Conservation (phyloP, 495 filamentous ascomycete genomes). For the Neurospora sp. region DNA sequence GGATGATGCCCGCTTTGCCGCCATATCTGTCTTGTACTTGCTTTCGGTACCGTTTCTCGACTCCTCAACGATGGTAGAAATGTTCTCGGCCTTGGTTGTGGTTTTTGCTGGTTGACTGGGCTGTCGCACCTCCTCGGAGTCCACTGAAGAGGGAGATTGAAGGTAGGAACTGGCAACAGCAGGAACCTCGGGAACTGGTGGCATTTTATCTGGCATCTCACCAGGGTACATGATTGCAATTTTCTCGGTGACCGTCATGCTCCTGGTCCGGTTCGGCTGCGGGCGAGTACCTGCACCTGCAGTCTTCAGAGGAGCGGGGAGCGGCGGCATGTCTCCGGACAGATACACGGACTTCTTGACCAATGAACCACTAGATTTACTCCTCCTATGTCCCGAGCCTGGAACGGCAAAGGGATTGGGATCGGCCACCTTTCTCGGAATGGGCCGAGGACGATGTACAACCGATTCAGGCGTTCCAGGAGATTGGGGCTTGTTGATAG, state of each 20-base stretch:
- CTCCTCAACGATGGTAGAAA: constrained; percentile 29
- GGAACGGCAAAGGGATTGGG: constrained; percentile 14
- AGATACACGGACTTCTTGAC: constrained; percentile 34
- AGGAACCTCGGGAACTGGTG: constrained; percentile 33
- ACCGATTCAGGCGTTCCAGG: constrained; percentile 26
- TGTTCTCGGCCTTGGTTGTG: constrained; percentile 26
- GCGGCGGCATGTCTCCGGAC: constrained; percentile 17
- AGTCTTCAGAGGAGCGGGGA: constrained; percentile 35
- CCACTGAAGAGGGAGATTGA: constrained; percentile 8
- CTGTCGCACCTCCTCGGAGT: constrained; percentile 5
- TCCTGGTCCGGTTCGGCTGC: constrained; percentile 38
- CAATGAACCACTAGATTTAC: constrained; percentile 35
- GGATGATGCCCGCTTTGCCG: constrained; percentile 30
- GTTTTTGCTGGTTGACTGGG: constrained; percentile 25
- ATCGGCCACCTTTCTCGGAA: constrained; percentile 36
- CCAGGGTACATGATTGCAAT: constrained; percentile 37
- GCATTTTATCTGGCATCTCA: constrained; percentile 1
- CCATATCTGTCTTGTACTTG: constrained; percentile 6
- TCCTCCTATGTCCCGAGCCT: constrained; percentile 24
- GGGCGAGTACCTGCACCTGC: constrained; percentile 20
- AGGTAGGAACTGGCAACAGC: constrained; percentile 25
- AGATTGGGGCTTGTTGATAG: constrained; percentile 11
- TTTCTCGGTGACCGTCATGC: constrained; percentile 46
- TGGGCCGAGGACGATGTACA: constrained; percentile 43
- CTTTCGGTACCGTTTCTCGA: not conserved